phyloP scores from a whole-genome alignment of 257 asterid genomes.

The Marsdenia floribunda region DNA sequence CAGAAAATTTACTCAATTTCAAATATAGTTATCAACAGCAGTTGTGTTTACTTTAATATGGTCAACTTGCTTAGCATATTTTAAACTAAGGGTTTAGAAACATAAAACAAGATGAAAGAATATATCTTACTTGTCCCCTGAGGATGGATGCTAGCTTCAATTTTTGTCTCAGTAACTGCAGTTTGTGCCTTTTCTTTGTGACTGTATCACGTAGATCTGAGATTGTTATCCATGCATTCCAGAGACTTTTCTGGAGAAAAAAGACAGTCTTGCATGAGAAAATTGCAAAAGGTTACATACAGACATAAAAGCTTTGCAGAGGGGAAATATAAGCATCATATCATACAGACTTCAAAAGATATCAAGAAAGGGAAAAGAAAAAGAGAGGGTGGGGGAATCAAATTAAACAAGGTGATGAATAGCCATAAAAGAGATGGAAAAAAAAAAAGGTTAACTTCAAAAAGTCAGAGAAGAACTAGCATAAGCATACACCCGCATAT shows the following conservation, averaged over 20 bases:
- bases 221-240: slow-evolving; percentile 96
- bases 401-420: not conserved
- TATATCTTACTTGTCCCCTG: slow-evolving; percentile 68
- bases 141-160: slow-evolving; percentile 89
- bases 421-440: not conserved
- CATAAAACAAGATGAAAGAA: slow-evolving; percentile 15
- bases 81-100: not conserved
- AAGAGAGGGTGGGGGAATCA: no score
- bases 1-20: not conserved
- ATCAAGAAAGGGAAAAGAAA: not conserved
- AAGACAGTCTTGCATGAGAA: slow-evolving; percentile 8
- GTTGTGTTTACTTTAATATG: not conserved
- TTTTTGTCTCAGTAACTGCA: slow-evolving; percentile 88
- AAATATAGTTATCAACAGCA: not conserved
- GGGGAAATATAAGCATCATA: not conserved
- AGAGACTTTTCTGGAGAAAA: slow-evolving; percentile 61
- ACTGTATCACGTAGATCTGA: slow-evolving; percentile 84
- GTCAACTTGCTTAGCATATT: not conserved
- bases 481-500: not conserved
- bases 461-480: not conserved
- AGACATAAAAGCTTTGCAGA: not conserved
- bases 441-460: not conserved
- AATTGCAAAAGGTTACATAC: not conserved
- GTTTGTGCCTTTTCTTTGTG: slow-evolving; percentile 84
- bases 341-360: not conserved